phyloP scores from a whole-genome alignment of 805 yeast species.

The Candida nanaspora region DNA sequence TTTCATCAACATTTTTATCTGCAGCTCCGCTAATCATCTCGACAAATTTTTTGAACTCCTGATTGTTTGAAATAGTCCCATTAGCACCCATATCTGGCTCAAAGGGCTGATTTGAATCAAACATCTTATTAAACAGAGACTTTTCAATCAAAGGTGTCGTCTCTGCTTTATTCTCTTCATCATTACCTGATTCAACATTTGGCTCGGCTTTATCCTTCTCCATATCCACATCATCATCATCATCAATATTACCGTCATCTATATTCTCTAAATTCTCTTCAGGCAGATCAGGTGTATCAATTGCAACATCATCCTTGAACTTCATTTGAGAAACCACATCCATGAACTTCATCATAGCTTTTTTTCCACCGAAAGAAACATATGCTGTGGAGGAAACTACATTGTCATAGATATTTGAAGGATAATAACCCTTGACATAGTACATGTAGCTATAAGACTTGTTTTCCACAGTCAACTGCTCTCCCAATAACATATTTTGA shows the following conservation, averaged over 20 bases:
- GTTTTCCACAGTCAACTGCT: slow-evolving; percentile 2
- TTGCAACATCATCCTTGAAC: not conserved
- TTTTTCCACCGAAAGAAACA: slow-evolving; percentile 25
- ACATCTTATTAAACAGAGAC: not conserved
- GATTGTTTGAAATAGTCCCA: not conserved
- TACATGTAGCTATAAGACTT: slow-evolving; percentile 17
- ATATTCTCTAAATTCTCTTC: not conserved
- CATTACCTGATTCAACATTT: not conserved
- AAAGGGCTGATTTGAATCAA: not conserved
- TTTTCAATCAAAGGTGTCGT: not conserved
- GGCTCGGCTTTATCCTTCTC: too few relatives aligned
- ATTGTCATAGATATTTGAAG: slow-evolving; percentile 29
- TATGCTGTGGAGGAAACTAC: slow-evolving; percentile 37
- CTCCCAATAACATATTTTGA: slow-evolving; percentile 11
- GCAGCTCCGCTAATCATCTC: not conserved
- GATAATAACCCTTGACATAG: slow-evolving; percentile 34
- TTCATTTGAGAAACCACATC: not conserved
- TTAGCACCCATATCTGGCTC: not conserved
- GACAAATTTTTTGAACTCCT: not conserved
- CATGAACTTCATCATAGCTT: slow-evolving; percentile 13
- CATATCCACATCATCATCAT: too few relatives aligned
- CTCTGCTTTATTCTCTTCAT: too few relatives aligned
- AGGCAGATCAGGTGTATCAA: too few relatives aligned
- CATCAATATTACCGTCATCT: not conserved
- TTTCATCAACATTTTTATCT: not conserved